Percentiles rank a stretch among this genome's conserved stretches.
These are phyloP conservation scores for Puccinia coronata DNA, from an alignment of 1,284 basidiomycete species.

Conservation along the genomic window DNA sequence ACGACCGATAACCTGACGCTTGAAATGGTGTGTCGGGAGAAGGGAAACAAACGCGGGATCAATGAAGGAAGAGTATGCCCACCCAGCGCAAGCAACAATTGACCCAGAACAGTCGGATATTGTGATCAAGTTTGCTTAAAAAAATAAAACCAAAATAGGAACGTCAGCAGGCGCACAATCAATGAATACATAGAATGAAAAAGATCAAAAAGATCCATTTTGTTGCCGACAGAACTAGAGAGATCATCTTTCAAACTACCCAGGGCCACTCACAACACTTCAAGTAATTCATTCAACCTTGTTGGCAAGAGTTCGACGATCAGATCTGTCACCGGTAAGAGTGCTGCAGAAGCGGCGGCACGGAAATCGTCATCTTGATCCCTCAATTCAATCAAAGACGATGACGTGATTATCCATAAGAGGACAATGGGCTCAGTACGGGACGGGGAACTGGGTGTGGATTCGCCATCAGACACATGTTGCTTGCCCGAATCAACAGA, in stretches of 20 bases:
- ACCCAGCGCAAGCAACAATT: constrained; percentile 67
- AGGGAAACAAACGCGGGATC: constrained; percentile 87
- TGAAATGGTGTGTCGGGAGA: constrained; percentile 95
- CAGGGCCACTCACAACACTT: constrained; percentile 87
- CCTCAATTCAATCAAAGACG: constrained; percentile 66
- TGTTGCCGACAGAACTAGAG: constrained; percentile 90
- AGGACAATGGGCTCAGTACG: background rate
- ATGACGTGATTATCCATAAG: background rate
- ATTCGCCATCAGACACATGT: background rate
- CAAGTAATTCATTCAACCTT: constrained; percentile 68
- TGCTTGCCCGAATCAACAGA: background rate
- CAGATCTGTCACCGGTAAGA: constrained; percentile 79
- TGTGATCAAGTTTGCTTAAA: constrained; percentile 73
- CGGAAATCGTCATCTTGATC: constrained; percentile 97
- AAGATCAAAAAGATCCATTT: constrained; percentile 91
- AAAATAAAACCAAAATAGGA: constrained; percentile 38
- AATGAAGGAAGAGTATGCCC: constrained; percentile 72
- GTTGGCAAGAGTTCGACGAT: constrained; percentile 73
- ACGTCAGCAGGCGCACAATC: constrained; percentile 5
- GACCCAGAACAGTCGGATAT: constrained; percentile 74
- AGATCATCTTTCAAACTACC: constrained; percentile 94
- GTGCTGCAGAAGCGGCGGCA: constrained; percentile 86
- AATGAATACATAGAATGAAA: constrained; percentile 31
- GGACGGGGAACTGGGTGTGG: constrained; percentile 43
- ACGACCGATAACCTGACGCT: constrained; percentile 91